Evolutionary conservation across 2,329 filamentous ascomycete species (phyloP).

Genomic region (Paraphaeosphaeria sporulosa): DNA sequence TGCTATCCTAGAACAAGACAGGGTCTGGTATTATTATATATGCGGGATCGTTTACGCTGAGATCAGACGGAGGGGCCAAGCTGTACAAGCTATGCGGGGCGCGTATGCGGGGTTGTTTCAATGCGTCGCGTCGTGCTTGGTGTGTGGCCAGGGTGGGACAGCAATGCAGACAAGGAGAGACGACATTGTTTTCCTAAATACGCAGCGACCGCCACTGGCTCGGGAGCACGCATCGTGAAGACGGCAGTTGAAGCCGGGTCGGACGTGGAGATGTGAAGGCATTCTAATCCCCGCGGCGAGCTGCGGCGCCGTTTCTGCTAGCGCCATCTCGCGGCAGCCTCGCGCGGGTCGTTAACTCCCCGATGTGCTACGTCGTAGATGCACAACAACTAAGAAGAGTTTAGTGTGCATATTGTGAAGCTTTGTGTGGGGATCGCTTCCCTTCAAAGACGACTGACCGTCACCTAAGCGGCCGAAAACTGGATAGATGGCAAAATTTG

Average conservation of each 20-base stretch:
- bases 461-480: neutral
- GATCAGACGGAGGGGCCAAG: neutral
- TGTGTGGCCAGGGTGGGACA: neutral
- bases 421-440: too few relatives aligned
- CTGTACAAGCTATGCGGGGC: neutral
- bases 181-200: neutral
- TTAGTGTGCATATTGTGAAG: too few relatives aligned
- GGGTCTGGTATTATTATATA: neutral
- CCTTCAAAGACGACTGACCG: neutral
- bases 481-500: neutral
- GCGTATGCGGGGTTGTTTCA: conserved; percentile 10
- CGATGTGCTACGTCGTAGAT: neutral
- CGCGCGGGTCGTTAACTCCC: too few relatives aligned
- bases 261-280: neutral
- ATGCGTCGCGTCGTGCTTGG: conserved; percentile 2
- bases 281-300: conserved; percentile 13
- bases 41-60: neutral
- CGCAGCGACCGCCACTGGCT: neutral
- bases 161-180: neutral
- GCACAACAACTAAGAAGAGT: neutral
- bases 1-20: neutral
- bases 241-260: conserved; percentile 11
- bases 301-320: neutral
- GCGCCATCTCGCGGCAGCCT: neutral
- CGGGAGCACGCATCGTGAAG: neutral